Percentiles rank a stretch among this genome's conserved stretches.
Conservation (phyloP, 805 yeast species). For the Ogataea nonfermentans region DNA sequence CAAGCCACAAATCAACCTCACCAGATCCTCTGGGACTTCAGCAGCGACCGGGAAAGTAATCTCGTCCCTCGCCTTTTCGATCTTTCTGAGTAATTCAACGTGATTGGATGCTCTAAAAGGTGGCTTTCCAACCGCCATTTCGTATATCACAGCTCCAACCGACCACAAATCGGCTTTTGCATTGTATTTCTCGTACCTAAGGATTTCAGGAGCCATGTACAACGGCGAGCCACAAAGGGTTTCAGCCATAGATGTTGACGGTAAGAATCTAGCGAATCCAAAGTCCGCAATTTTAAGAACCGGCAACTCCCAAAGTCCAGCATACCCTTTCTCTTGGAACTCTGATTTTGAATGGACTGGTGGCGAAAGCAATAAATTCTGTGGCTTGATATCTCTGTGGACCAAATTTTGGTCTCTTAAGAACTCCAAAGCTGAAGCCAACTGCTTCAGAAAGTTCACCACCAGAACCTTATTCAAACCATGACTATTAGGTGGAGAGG, state of each 20-base stretch:
- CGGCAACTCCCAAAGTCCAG: slow-evolving; percentile 87
- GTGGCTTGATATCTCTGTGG: slow-evolving; percentile 95
- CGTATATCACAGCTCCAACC: slow-evolving; percentile 93
- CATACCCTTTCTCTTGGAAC: slow-evolving; percentile 56
- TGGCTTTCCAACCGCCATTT: slow-evolving; percentile 95
- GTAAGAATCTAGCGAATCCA: slow-evolving; percentile 94
- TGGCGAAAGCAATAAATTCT: slow-evolving; percentile 77
- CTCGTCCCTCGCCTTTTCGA: slow-evolving; percentile 75
- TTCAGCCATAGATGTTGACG: slow-evolving; percentile 92
- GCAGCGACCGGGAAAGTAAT: slow-evolving; percentile 74
- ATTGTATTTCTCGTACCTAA: slow-evolving; percentile 90
- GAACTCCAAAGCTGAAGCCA: slow-evolving; percentile 80
- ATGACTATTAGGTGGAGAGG: slow-evolving; percentile 69
- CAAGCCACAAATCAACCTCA: slow-evolving; percentile 68
- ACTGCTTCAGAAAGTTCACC: slow-evolving; percentile 80
- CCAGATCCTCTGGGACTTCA: slow-evolving; percentile 62
- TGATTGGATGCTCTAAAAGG: slow-evolving; percentile 95
- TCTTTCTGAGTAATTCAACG: slow-evolving; percentile 81
- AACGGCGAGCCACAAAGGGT: slow-evolving; percentile 97
- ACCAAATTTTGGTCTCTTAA: slow-evolving; percentile 81
- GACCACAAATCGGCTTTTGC: slow-evolving; percentile 99
- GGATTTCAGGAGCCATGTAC: slow-evolving; percentile 98
- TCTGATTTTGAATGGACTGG: slow-evolving; percentile 66
- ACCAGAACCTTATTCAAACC: slow-evolving; percentile 81
- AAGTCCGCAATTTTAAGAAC: slow-evolving; percentile 93